phyloP scores from a whole-genome alignment of 1,284 basidiomycete genomes.

The Trametes hirsuta region DNA sequence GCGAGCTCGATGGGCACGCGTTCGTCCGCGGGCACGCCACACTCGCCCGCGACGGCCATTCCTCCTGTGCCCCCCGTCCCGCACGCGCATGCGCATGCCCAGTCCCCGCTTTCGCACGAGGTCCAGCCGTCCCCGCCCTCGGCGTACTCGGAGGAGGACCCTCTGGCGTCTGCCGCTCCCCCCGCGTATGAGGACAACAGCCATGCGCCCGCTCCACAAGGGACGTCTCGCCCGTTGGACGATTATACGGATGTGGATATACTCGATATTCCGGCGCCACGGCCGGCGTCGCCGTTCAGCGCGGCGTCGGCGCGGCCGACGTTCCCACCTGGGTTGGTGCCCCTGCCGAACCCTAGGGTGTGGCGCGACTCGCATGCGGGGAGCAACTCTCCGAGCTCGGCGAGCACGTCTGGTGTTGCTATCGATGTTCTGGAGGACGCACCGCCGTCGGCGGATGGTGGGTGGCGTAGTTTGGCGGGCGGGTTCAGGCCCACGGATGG shows the following conservation, averaged over 20 bases:
- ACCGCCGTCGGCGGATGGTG: slow-evolving; percentile 57
- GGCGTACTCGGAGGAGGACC: slow-evolving; percentile 21
- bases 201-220: slow-evolving; percentile 20
- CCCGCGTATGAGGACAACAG: slow-evolving; percentile 39
- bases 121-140: slow-evolving; percentile 13
- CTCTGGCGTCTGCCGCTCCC: slow-evolving; percentile 22
- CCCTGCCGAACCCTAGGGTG: slow-evolving; percentile 37
- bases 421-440: slow-evolving; percentile 67
- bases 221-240: slow-evolving; percentile 15
- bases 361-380: slow-evolving; percentile 45
- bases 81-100: slow-evolving; percentile 15
- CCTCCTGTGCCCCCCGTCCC: slow-evolving; percentile 40
- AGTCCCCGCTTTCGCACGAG: slow-evolving; percentile 23
- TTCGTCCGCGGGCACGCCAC: slow-evolving; percentile 31
- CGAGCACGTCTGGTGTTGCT: slow-evolving; percentile 39
- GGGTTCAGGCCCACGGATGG: slow-evolving; percentile 35
- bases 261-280: slow-evolving; percentile 63
- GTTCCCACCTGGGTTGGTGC: slow-evolving; percentile 54
- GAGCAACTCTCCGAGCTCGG: slow-evolving; percentile 25
- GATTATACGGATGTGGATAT: slow-evolving; percentile 45
- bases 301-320: slow-evolving; percentile 40
- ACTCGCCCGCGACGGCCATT: slow-evolving; percentile 19
- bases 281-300: slow-evolving; percentile 51
- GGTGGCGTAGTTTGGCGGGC: slow-evolving; percentile 58
- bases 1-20: slow-evolving; percentile 38